A percentile compares a stretch with the other conserved stretches of the same genome.
Evolutionary conservation across 2,329 filamentous ascomycete species (phyloP).

Genomic region (Zarea fungicola): DNA sequence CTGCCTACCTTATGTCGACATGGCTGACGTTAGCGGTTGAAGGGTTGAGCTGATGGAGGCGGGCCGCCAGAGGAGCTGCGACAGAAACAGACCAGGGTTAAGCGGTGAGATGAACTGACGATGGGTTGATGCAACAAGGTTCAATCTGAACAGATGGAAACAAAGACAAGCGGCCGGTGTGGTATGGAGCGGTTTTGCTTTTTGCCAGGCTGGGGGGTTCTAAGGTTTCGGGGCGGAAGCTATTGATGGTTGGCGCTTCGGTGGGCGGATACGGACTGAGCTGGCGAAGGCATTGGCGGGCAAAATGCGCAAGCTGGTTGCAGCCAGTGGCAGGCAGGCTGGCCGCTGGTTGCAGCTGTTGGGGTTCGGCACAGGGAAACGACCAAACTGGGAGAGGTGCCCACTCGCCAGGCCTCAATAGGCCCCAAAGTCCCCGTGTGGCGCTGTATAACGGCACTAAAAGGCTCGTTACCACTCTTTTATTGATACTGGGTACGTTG

Average conservation of each 20-base stretch:
- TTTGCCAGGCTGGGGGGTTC: constrained; percentile 8
- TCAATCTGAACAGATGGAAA: constrained; percentile 1
- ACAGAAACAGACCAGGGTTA: not conserved
- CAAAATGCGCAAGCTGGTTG: not conserved
- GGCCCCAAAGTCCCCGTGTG: too few relatives aligned
- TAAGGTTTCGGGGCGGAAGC: constrained; percentile 6
- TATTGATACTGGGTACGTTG: too few relatives aligned
- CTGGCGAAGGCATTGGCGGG: too few relatives aligned
- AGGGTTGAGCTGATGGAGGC: not conserved
- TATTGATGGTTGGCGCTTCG: constrained; percentile 6
- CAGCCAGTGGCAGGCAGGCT: not conserved
- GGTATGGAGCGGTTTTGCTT: constrained; percentile 5
- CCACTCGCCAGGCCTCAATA: too few relatives aligned
- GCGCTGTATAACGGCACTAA: too few relatives aligned
- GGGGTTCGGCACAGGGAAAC: not conserved
- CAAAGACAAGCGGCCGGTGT: not conserved
- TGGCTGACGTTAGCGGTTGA: not conserved
- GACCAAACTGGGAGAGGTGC: too few relatives aligned
- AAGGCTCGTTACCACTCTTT: too few relatives aligned
- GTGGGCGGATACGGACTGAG: constrained; percentile 1
- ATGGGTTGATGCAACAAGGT: not conserved
- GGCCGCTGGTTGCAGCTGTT: not conserved
- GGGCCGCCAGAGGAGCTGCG: not conserved
- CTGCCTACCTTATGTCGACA: constrained; percentile 12
- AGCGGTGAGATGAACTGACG: not conserved